phyloP scores from a whole-genome alignment of 805 yeast species.

The Wickerhamomyces bovis region DNA sequence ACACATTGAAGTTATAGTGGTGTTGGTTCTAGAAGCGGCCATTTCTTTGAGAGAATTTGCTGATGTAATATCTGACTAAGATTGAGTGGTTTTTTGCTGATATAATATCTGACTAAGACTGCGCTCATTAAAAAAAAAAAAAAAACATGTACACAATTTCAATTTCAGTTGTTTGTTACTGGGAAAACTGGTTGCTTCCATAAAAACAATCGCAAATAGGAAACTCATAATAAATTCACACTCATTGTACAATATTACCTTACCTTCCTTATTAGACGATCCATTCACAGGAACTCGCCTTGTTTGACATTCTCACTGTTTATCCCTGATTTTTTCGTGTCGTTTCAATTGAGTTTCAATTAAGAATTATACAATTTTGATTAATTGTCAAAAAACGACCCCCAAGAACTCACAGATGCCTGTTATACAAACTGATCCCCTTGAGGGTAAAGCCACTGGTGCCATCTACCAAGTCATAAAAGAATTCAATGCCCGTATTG shows the following conservation, averaged over 20 bases:
- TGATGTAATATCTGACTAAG: neutral
- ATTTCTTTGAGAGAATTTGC: neutral
- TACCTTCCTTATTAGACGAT: neutral
- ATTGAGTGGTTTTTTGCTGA: no score
- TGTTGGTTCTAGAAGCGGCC: neutral
- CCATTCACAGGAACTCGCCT: neutral
- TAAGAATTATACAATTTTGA: neutral
- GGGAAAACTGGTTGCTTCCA: neutral
- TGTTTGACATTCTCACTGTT: neutral
- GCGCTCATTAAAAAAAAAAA: no score
- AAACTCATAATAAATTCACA: neutral
- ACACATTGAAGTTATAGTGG: neutral
- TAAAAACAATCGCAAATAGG: neutral
- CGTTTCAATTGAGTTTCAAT: neutral
- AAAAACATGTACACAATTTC: neutral
- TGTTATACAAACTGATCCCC: constrained; percentile 4
- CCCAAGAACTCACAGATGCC: constrained; percentile 5
- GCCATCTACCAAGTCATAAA: constrained; percentile 59
- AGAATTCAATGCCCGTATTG: constrained; percentile 80
- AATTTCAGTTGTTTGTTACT: no score
- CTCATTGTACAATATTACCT: neutral
- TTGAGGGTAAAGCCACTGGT: constrained; percentile 21
- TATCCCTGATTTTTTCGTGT: neutral
- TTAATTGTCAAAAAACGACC: neutral
- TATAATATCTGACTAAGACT: neutral